Conservation (phyloP, 164 flowering plant genomes). For the Buxus sempervirens region DNA sequence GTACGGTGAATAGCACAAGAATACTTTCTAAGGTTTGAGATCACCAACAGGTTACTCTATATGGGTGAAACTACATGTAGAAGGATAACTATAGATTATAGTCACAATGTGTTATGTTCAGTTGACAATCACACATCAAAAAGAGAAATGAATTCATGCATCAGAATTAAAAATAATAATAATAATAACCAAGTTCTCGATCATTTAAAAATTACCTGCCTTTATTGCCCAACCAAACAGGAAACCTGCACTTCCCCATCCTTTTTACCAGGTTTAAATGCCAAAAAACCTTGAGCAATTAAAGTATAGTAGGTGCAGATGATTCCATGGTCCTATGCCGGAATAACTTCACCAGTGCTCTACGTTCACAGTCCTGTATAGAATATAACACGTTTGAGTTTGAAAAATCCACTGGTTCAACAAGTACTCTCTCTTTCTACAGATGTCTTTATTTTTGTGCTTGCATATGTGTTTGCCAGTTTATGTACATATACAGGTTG, state of each 20-base stretch:
- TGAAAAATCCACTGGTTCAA: not conserved
- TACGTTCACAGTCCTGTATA: constrained; percentile 90
- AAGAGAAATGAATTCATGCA: not conserved
- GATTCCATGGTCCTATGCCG: constrained; percentile 45
- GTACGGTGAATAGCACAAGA: not conserved
- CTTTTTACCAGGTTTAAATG: not conserved
- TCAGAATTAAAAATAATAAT: too few species aligned
- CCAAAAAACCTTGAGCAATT: not conserved
- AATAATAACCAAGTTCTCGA: not conserved
- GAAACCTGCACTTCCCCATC: not conserved
- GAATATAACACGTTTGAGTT: not conserved
- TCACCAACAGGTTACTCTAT: not conserved
- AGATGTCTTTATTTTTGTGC: too few species aligned
- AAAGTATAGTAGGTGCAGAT: constrained; percentile 21
- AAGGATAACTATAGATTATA: not conserved
- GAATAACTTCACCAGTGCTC: constrained; percentile 72
- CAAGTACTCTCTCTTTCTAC: not conserved
- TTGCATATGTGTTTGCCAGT: too few species aligned
- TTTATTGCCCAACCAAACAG: constrained; percentile 8
- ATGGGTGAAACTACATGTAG: not conserved
- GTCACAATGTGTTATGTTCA: not conserved
- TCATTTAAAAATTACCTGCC: constrained; percentile 5
- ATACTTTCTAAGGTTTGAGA: not conserved
- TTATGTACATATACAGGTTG: not conserved
- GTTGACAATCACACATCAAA: not conserved